Evolutionary conservation across 495 filamentous ascomycete species (phyloP).

Genomic region (Aspergillus kassunensis): DNA sequence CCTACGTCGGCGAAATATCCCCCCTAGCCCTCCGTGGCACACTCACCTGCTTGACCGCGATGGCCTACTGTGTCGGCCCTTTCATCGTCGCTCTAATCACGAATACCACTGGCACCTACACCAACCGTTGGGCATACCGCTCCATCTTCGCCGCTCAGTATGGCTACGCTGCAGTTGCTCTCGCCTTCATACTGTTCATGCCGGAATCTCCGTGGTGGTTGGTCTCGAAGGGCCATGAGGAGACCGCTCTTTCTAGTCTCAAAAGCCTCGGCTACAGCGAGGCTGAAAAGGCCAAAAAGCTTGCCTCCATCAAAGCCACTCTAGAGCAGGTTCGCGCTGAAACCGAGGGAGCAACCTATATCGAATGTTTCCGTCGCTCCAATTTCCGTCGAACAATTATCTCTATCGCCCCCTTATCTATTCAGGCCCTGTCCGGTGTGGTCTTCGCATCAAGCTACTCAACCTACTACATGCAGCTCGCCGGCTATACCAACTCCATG

Average conservation of each 20-base stretch:
- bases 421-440: constrained; percentile 5
- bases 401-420: constrained; percentile 7
- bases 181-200: constrained; percentile 3
- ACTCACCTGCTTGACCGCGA: constrained; percentile 6
- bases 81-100: constrained; percentile 5
- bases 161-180: background rate
- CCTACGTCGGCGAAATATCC: constrained; percentile 9
- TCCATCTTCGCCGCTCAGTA: constrained; percentile 6
- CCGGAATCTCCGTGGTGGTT: constrained; percentile 26
- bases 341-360: constrained; percentile 5
- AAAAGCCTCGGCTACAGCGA: background rate
- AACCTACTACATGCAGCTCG: constrained; percentile 12
- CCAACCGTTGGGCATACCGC: constrained; percentile 5
- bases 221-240: constrained; percentile 6
- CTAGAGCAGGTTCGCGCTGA: constrained; percentile 2
- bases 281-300: background rate
- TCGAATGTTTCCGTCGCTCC: constrained; percentile 10
- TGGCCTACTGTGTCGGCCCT: constrained; percentile 7
- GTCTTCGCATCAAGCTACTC: background rate
- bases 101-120: constrained; percentile 4
- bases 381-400: constrained; percentile 11
- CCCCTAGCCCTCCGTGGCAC: constrained; percentile 5
- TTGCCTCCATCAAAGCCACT: constrained; percentile 3
- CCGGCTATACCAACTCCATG: constrained; percentile 2
- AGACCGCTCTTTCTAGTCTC: background rate